These are phyloP conservation scores for Setaria viridis DNA, from an alignment of 202 grass and related monocot genomes.

Conservation along the genomic window DNA sequence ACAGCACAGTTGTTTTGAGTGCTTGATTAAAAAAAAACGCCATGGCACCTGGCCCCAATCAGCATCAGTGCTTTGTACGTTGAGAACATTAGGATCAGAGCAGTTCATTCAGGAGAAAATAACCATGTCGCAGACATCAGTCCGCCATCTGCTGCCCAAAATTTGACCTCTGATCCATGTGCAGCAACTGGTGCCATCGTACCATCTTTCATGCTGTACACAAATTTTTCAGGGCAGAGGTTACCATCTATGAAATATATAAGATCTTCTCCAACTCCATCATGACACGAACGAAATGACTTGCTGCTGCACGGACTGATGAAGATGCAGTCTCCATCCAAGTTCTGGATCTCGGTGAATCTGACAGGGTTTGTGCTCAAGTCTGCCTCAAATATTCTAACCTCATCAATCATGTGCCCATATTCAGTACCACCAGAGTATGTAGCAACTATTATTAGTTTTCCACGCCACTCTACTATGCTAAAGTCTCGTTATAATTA, in stretches of 20 bases:
- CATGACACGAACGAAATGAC: conserved; percentile 12
- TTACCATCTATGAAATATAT: conserved; percentile 34
- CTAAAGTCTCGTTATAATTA: neutral
- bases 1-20: neutral
- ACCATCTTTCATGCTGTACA: conserved; percentile 44
- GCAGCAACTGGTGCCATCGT: too few species aligned
- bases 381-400: conserved; percentile 31
- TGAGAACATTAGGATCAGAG: neutral
- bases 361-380: conserved; percentile 12
- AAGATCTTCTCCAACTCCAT: conserved; percentile 24
- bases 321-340: conserved; percentile 53
- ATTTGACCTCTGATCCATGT: neutral
- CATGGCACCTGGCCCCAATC: neutral
- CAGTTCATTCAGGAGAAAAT: conserved; percentile 41
- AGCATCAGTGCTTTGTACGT: neutral
- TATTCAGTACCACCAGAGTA: neutral
- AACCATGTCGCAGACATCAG: conserved; percentile 24
- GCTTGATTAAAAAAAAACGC: conserved; percentile 6
- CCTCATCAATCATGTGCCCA: conserved; percentile 9
- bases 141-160: neutral
- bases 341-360: conserved; percentile 32
- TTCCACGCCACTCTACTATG: conserved; percentile 47
- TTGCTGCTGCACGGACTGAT: conserved; percentile 39
- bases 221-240: conserved; percentile 19
- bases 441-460: conserved; percentile 11